Evolutionary conservation across 2,329 filamentous ascomycete species (phyloP), one percentile per base, ranked within the genome.

Genomic region (Magnaporthiopsis incrustans): DNA sequence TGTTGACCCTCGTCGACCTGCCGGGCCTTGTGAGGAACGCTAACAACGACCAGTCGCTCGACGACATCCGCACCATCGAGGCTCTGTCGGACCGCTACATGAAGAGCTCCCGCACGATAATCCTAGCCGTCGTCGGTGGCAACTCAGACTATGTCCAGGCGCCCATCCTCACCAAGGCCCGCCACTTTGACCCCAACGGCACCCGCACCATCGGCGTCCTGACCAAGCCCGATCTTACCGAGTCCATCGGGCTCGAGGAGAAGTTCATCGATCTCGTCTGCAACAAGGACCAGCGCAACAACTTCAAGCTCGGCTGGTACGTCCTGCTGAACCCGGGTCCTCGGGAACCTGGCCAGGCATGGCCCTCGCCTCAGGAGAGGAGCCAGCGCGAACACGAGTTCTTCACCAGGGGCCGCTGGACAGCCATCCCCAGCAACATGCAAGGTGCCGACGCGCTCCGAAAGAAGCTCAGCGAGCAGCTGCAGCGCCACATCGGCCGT

Each of bases 1-100:
- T 87, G 22, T 73, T 88, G 58, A 88, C 84, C 0, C 77, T 88
- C 1, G 83, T 88, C 10, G 85, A 88, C 71, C 75, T 88, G 44
- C 85, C 85, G 0, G 85, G 85, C 1, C 73, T 88, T 1, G 81
- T 86, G 33, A 77, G 79, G 38, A 81, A 84, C 11, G 79, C 79
- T 67, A 84, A 81, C 66, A 76, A 78, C 35, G 78, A 82, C 63
- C 82, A 86, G 69, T 82, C 81, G 1, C 75, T 78, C 35, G 74
- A 78, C 27, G 84, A 85, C 58, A 82, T 82, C 64, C 74, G 78
- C 65, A 79, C 82, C 2, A 83, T 86, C 61, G 79, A 82, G 35
- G 67, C 76, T 0, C 73, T 87, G 2, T 82, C 79, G 14, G 79
- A 83, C 10, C 76, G 77, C 33, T 85, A 84, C 72, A 84, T 84